phyloP scores from a whole-genome alignment of 768 basidiomycete species.

The Leccinum broughii region DNA sequence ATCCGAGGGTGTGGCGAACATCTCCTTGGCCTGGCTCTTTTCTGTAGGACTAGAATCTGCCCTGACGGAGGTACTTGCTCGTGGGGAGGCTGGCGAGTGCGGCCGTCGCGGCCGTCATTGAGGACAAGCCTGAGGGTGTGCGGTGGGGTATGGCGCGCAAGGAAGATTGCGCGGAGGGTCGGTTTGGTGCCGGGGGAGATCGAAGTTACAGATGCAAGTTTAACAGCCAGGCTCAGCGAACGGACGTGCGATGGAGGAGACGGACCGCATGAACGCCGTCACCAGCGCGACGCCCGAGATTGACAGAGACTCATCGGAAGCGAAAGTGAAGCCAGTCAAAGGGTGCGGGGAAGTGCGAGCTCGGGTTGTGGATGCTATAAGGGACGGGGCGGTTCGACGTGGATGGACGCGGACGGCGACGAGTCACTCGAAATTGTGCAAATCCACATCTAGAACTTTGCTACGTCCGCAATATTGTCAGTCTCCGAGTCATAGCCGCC shows the following conservation, averaged over 20 bases:
- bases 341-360: constrained; percentile 58
- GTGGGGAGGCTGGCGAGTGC: constrained; percentile 81
- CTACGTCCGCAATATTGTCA: too few species aligned
- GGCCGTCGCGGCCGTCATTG: constrained; percentile 76
- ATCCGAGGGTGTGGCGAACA: constrained; percentile 10
- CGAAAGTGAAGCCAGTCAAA: constrained; percentile 83
- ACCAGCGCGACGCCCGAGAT: too few species aligned
- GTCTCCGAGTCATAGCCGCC: too few species aligned
- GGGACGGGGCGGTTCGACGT: constrained; percentile 32
- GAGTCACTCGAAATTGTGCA: too few species aligned
- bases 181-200: too few species aligned
- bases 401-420: constrained; percentile 33
- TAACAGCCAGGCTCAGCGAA: neutral
- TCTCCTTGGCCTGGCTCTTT: too few species aligned
- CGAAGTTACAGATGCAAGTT: too few species aligned
- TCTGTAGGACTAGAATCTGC: too few species aligned
- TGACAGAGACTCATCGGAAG: too few species aligned
- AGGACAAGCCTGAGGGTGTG: constrained; percentile 81
- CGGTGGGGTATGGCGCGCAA: constrained; percentile 61
- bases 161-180: neutral
- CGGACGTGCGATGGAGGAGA: too few species aligned
- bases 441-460: too few species aligned
- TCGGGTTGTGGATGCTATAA: constrained; percentile 33
- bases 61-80: constrained; percentile 62
- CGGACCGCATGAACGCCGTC: too few species aligned